Evolutionary conservation across 2,329 filamentous ascomycete species (phyloP), one percentile per base, ranked within the genome.

Genomic region (Colletotrichum agaves): DNA sequence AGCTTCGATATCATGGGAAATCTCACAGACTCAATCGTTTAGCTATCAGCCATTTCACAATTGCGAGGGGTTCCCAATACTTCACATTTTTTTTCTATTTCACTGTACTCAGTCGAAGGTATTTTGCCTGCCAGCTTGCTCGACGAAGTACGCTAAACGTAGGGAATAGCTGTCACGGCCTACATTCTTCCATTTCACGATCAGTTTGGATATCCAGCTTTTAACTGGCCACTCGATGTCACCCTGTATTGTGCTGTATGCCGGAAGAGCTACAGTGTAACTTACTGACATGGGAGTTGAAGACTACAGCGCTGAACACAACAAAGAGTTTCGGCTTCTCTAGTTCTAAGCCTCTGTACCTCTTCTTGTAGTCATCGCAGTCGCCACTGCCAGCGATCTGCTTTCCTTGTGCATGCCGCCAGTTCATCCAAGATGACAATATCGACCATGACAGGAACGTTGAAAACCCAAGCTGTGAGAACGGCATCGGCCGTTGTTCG

Each of bases 401-500:
- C 27, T 27, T 53, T 53, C 11, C 50, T 19, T 39, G 1, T 11
- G 10, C 35, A 37, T 37, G 13, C 35, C 35, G 13, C 27, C 27
- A 33, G 23, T 23, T 17, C n/a, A 15, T 33, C 46, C 0, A 17
- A 6, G 37, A 47, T 37, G 55, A 49, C 33, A 0, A 55, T 17
- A 21, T 55, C 7, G 2, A 69, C 67, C 64, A 61, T 61, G 3
- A 58, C 50, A n/a, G 12, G 21, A 56, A 71, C 52, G 12, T 75
- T 80, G 75, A 58, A 31, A 39, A 12, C 31, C 19, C n/a, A 27
- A 12, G 11, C 61, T 19, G 19, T 21, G 17, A 55, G n/a, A 39
- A 41, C 58, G 56, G 61, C 56, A 31, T 27, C 58, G 56, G 61
- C 56, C 31, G 1, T 64, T 15, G 23, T 8, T 15, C 56, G 66